Base-by-base conservation (phyloP, 441 rosid genomes). In the Aleurites moluccanus region DNA sequence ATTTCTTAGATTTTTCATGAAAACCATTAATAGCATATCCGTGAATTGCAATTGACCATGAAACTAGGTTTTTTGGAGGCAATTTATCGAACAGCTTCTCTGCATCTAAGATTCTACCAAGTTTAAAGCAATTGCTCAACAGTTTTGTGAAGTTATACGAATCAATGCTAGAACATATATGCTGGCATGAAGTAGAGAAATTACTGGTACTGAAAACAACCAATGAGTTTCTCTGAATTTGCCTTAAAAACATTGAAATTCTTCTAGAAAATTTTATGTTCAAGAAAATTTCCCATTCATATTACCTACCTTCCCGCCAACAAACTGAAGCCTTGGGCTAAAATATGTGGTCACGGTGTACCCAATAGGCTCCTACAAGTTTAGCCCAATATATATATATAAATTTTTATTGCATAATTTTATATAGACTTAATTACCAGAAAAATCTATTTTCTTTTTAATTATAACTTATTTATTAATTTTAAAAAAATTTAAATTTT, bases 1-100 rank as follows among this genome's bases (percentile, higher is more conserved):
- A 64, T 38, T 76, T 65, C 10, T 79, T n/a, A 13, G 84, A 80
- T 49, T 79, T 81, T 27, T 21, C 0, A 23, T 38, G 65, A 74
- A 55, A 50, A 30, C 84, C 86, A 67, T 83, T 80, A 62, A 73
- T 78, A 15, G 86, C 80, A 47, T 83, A 84, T 55, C 86, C 72
- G 11, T 67, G 67, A n/a, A 75, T 45, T 16, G 50, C 73, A 59
- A 67, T 45, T 16, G 73, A 67, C 16, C 57, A 59, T 15, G 59
- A 42, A 45, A 66, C 61, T 10, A 49, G 42, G 63, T 59, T 44
- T 30, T 2, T 28, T 0, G 67, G 59, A 15, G 60, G 45, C 77
- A 73, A 23, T 23, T 44, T 60, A 11, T 72, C 68, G 11, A 61
- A 14, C 60, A 47, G 47, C 11, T 27, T 10, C 53, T 38, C 38